Conservation (phyloP, 495 filamentous ascomycete species). For the Penicillium riverlandense region DNA sequence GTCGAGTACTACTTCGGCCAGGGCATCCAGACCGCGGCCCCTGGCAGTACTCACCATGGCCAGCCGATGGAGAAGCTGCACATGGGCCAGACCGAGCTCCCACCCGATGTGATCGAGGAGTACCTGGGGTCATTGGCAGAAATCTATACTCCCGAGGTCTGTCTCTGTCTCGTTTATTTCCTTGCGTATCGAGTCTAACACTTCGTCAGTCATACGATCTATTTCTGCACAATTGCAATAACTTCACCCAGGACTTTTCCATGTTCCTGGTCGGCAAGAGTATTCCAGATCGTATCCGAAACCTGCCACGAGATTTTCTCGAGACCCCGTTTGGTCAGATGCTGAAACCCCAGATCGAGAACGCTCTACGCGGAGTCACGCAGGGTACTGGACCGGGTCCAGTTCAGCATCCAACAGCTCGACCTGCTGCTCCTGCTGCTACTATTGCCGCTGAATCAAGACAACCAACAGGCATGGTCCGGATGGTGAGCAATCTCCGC, state of each 20-base stretch:
- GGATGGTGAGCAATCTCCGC: slow-evolving; percentile 42
- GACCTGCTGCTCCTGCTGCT: slow-evolving; percentile 14
- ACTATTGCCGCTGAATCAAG: slow-evolving; percentile 6
- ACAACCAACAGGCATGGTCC: slow-evolving; percentile 31
- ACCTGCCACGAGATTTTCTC: slow-evolving; percentile 78
- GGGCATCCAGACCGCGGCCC: slow-evolving; percentile 71
- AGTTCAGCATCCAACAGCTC: slow-evolving; percentile 12
- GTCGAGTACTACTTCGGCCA: slow-evolving; percentile 67
- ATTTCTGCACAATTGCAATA: slow-evolving; percentile 93
- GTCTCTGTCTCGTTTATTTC: not conserved
- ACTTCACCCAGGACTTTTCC: slow-evolving; percentile 89
- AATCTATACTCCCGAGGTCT: slow-evolving; percentile 76
- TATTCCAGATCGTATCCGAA: slow-evolving; percentile 84
- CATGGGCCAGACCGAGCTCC: slow-evolving; percentile 71
- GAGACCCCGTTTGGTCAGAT: slow-evolving; percentile 89
- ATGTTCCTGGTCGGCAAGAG: slow-evolving; percentile 87
- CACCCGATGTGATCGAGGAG: slow-evolving; percentile 77
- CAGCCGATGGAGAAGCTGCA: slow-evolving; percentile 67
- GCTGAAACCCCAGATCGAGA: slow-evolving; percentile 74
- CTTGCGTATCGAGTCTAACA: not conserved
- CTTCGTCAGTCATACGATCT: slow-evolving; percentile 69
- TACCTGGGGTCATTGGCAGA: slow-evolving; percentile 78
- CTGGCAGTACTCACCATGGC: slow-evolving; percentile 81
- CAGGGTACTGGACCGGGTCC: slow-evolving; percentile 37
- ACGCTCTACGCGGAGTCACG: slow-evolving; percentile 62